Percentiles rank a stretch among this genome's conserved stretches.
These are phyloP conservation scores for Elsinoe perseae DNA, from an alignment of 2,329 filamentous ascomycete species.

Conservation along the genomic window DNA sequence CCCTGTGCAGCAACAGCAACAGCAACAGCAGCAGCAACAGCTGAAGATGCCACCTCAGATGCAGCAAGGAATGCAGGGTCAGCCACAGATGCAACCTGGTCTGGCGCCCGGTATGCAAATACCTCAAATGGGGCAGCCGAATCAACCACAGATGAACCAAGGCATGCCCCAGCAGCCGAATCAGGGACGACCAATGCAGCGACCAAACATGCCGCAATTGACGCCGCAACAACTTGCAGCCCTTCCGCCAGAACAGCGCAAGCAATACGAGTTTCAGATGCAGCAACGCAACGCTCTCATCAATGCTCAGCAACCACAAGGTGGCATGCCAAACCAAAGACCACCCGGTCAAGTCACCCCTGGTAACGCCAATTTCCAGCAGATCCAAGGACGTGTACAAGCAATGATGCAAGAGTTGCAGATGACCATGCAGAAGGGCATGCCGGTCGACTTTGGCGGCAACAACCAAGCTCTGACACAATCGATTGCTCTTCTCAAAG, in stretches of 20 bases:
- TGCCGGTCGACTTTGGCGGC: neutral
- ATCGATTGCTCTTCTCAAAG: conserved; percentile 22
- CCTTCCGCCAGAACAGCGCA: conserved; percentile 22
- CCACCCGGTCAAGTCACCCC: neutral
- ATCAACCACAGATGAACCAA: conserved; percentile 21
- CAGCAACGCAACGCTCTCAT: conserved; percentile 23
- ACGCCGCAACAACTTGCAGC: conserved; percentile 23
- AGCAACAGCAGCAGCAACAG: conserved; percentile 22
- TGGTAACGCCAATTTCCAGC: neutral
- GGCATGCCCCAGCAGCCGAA: conserved; percentile 11
- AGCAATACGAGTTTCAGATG: conserved; percentile 21
- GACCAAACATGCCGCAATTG: conserved; percentile 12
- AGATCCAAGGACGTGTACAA: neutral
- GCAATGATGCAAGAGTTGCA: conserved; percentile 7
- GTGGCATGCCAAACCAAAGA: conserved; percentile 10
- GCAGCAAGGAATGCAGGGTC: conserved; percentile 27
- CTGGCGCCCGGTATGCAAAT: conserved; percentile 13
- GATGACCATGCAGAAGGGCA: conserved; percentile 6
- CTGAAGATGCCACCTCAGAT: conserved; percentile 25
- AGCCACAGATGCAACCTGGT: conserved; percentile 21
- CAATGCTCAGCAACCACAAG: conserved; percentile 21
- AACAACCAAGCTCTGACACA: neutral
- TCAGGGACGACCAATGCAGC: conserved; percentile 16
- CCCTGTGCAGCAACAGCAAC: conserved; percentile 14
- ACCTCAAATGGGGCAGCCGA: conserved; percentile 16